These are phyloP conservation scores for Ceratobasidium sp. DNA, from an alignment of 1,284 basidiomycete species.

Conservation along the genomic window DNA sequence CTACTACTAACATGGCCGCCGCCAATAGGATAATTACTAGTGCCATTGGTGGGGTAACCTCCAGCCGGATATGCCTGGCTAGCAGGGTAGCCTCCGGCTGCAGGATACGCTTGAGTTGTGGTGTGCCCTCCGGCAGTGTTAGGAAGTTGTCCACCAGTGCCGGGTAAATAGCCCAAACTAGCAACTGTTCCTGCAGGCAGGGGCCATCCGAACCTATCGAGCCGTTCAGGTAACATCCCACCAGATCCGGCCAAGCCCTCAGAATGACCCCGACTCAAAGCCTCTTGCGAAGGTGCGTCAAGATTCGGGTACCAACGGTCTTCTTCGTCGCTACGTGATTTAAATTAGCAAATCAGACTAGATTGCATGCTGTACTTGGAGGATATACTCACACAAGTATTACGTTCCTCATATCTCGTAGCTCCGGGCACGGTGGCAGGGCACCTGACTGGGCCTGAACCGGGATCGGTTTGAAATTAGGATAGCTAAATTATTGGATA, in stretches of 20 bases:
- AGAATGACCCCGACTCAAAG: conserved; percentile 6
- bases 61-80: not conserved
- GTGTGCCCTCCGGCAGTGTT: not conserved
- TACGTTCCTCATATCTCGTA: not conserved
- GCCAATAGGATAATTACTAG: not conserved
- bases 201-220: conserved; percentile 5
- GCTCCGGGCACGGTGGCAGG: not conserved
- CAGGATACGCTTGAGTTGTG: not conserved
- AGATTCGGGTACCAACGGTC: too few relatives aligned
- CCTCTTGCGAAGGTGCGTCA: not conserved
- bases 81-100: not conserved
- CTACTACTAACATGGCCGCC: not conserved
- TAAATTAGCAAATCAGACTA: not conserved
- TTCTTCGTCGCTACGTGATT: not conserved
- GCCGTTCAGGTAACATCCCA: conserved; percentile 19
- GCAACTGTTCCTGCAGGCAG: not conserved
- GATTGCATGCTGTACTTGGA: too few relatives aligned
- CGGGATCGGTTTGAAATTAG: conserved; percentile 18
- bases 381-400: not conserved
- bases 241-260: conserved; percentile 24
- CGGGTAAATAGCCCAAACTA: not conserved
- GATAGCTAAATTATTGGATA: conserved; percentile 7
- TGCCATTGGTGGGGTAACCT: not conserved
- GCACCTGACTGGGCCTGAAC: not conserved
- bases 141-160: not conserved